phyloP scores from a whole-genome alignment of 2,329 filamentous ascomycete species.

The Rutstroemia sp. region DNA sequence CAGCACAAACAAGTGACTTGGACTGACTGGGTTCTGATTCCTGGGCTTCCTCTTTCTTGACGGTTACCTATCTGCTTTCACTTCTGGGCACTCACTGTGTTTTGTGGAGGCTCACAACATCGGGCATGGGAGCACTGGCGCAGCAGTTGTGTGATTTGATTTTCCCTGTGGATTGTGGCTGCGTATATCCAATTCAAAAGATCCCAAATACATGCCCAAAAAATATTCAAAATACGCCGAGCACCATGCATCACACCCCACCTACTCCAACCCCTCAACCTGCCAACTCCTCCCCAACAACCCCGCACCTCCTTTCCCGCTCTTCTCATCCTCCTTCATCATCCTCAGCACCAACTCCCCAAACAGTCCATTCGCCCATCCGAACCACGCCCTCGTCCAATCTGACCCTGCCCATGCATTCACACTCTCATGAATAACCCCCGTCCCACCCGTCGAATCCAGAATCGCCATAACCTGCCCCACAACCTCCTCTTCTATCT shows the following conservation, averaged over 20 bases:
- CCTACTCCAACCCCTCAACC: not conserved
- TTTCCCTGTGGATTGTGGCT: too few relatives aligned
- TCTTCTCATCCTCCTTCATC: conserved; percentile 1
- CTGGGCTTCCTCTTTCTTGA: too few relatives aligned
- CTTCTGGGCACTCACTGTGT: too few relatives aligned
- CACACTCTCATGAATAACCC: conserved; percentile 43
- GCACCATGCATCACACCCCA: not conserved
- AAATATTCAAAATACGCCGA: not conserved
- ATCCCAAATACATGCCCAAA: not conserved
- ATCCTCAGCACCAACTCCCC: conserved; percentile 6
- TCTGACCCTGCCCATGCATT: conserved; percentile 33
- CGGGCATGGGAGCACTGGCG: too few relatives aligned
- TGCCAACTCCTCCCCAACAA: conserved; percentile 6
- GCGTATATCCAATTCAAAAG: too few relatives aligned
- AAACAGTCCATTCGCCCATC: conserved; percentile 60
- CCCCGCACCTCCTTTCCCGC: not conserved
- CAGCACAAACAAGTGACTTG: too few relatives aligned
- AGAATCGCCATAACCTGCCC: conserved; percentile 22
- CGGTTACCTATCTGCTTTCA: too few relatives aligned
- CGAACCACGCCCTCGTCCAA: conserved; percentile 51
- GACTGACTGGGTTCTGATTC: too few relatives aligned
- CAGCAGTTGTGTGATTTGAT: too few relatives aligned
- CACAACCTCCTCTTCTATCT: conserved; percentile 23
- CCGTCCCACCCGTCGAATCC: conserved; percentile 23
- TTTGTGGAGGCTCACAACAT: too few relatives aligned